Evolutionary conservation across 164 flowering plant species (phyloP), one percentile per base, ranked within the genome.

Genomic region (Akebia trifoliata): DNA sequence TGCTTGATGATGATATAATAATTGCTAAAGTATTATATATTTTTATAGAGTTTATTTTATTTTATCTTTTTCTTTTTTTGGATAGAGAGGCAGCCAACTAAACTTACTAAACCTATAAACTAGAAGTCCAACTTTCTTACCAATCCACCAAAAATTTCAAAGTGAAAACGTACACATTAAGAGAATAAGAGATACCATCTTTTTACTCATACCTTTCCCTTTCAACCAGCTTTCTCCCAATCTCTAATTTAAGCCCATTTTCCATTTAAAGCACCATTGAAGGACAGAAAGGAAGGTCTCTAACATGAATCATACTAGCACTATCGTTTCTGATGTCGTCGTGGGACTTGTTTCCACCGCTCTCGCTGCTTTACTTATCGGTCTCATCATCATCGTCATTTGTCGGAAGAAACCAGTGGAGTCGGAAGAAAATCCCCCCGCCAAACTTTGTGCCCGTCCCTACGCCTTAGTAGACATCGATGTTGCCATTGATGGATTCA

Each of bases 401-500:
- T 73, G 82, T 54, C 69, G 54, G 38, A 78, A 61, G 28, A 74
- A 61, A 55, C 69, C 77, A 0, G 54, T 63, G 1, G 60, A 67
- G 37, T 54, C 70, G 0, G 73, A 68, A 53, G 73, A 76, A 38
- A 39, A 44, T 29, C 15, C 32, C 14, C 42, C 65, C 0, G 20
- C 37, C 62, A 75, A 68, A 68, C 42, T 29, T 24, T 67, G 39
- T 37, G 85, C 82, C 3, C 50, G 12, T 1, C 28, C 75, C 0
- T 80, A 70, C 28, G 25, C 78, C 0, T 58, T 87, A 21, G 64
- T 67, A 4, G 83, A 81, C 18, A 61, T 85, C 15, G 82, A 85
- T 42, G 72, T 74, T 4, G 84, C 86, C 56, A 87, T 92, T 0
- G 88, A 85, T 50, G 79, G 82, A 32, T 89, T 89, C 74, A 84